phyloP scores from a whole-genome alignment of 116 monocot species.

The Phalaenopsis hybrid region DNA sequence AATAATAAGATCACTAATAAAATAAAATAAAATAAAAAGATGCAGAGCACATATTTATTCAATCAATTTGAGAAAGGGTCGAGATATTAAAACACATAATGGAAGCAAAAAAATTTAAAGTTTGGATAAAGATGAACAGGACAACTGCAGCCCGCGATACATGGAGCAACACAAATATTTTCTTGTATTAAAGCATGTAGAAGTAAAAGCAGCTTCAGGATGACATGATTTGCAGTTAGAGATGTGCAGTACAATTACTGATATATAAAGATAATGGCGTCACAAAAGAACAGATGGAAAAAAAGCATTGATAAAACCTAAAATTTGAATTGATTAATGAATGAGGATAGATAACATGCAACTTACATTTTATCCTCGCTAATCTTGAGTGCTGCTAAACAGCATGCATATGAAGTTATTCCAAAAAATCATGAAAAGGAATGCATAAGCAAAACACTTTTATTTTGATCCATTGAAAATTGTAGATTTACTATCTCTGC shows the following conservation, averaged over 20 bases:
- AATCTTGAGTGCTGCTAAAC: neutral
- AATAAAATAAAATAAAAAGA: neutral
- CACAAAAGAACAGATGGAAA: neutral
- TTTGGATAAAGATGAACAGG: neutral
- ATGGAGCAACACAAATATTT: neutral
- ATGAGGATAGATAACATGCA: neutral
- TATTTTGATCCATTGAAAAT: neutral
- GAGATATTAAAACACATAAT: neutral
- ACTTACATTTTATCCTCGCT: too few species aligned
- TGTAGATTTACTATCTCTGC: neutral
- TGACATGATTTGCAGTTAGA: neutral
- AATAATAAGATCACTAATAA: too few species aligned
- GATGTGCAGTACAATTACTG: neutral
- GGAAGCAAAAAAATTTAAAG: neutral
- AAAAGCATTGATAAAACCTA: neutral
- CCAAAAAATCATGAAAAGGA: neutral
- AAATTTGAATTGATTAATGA: neutral
- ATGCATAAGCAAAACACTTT: neutral
- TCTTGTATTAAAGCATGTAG: neutral
- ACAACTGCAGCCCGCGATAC: neutral
- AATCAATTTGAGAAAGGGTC: neutral
- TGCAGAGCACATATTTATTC: neutral
- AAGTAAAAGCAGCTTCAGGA: constrained; percentile 1
- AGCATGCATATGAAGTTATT: neutral
- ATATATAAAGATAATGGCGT: neutral